phyloP scores from a whole-genome alignment of 495 filamentous ascomycete species.

The Penicillium lividum region DNA sequence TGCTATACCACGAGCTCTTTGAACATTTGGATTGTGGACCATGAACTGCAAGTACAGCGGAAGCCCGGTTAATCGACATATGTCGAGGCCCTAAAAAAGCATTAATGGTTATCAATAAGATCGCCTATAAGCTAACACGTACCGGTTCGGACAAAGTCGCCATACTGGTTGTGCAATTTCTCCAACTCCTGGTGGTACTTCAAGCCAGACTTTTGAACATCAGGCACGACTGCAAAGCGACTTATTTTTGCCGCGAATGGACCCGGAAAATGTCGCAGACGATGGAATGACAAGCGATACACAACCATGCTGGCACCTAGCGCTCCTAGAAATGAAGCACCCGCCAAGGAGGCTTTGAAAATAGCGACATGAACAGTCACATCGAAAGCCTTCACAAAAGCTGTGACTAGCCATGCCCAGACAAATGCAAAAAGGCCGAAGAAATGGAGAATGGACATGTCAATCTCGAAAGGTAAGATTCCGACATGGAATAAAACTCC shows the following conservation, averaged over 20 bases:
- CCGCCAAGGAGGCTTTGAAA: constrained; percentile 4
- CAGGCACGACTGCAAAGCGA: constrained; percentile 39
- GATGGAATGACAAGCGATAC: constrained; percentile 50
- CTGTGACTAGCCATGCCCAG: neutral
- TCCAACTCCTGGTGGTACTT: constrained; percentile 37
- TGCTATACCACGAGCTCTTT: neutral
- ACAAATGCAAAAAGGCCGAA: neutral
- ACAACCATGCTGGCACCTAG: constrained; percentile 39
- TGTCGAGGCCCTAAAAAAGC: constrained; percentile 29
- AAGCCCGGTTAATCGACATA: constrained; percentile 3
- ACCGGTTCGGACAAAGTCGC: constrained; percentile 2
- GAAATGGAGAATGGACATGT: neutral
- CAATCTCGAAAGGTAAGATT: constrained; percentile 10
- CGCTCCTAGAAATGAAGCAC: constrained; percentile 4
- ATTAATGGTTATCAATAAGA: neutral
- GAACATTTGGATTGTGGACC: neutral
- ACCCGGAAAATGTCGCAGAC: constrained; percentile 45
- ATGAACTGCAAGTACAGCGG: neutral
- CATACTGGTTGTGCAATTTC: neutral
- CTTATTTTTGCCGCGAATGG: constrained; percentile 42
- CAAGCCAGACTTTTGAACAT: constrained; percentile 28
- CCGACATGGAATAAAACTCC: constrained; percentile 5
- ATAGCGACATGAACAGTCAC: neutral
- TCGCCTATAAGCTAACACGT: neutral
- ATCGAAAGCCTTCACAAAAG: neutral